phyloP scores from a whole-genome alignment of 352 stramenopile species.

The Peronospora farinosa region DNA sequence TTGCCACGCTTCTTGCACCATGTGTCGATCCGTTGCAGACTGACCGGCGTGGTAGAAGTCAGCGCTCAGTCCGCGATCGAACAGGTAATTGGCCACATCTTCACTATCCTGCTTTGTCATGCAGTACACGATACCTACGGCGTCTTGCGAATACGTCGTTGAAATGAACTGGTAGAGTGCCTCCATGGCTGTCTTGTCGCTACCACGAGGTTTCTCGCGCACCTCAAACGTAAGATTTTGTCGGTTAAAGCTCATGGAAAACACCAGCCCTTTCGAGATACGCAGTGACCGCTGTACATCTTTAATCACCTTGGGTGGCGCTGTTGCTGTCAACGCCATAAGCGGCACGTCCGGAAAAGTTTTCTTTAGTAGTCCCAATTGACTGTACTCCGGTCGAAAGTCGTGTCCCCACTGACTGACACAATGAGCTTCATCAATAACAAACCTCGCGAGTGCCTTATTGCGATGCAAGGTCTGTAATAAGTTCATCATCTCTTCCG shows the following conservation, averaged over 20 bases:
- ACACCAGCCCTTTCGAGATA: slow-evolving; percentile 76
- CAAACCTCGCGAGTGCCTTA: slow-evolving; percentile 87
- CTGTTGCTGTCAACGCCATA: slow-evolving; percentile 90
- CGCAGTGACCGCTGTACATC: slow-evolving; percentile 70
- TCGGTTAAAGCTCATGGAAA: slow-evolving; percentile 90
- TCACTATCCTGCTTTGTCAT: slow-evolving; percentile 92
- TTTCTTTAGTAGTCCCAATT: slow-evolving; percentile 86
- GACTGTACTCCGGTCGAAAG: slow-evolving; percentile 89
- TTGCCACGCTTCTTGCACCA: slow-evolving; percentile 76
- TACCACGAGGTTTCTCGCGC: slow-evolving; percentile 47
- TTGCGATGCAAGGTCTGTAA: slow-evolving; percentile 36
- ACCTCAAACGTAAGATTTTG: slow-evolving; percentile 92
- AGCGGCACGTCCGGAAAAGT: slow-evolving; percentile 89
- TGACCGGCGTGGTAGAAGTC: slow-evolving; percentile 91
- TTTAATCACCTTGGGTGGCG: slow-evolving; percentile 79
- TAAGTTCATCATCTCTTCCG: slow-evolving; percentile 60
- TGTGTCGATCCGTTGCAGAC: slow-evolving; percentile 64
- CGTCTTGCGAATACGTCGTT: slow-evolving; percentile 38
- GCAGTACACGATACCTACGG: slow-evolving; percentile 91
- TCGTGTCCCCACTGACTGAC: slow-evolving; percentile 87
- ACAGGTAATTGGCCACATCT: slow-evolving; percentile 87
- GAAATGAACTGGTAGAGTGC: slow-evolving; percentile 47
- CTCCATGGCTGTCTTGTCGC: slow-evolving; percentile 46
- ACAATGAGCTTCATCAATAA: slow-evolving; percentile 92
- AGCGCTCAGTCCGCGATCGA: slow-evolving; percentile 78